Evolutionary conservation across 106 monocot species (phyloP).

Genomic region (Dendrobium nobile): DNA sequence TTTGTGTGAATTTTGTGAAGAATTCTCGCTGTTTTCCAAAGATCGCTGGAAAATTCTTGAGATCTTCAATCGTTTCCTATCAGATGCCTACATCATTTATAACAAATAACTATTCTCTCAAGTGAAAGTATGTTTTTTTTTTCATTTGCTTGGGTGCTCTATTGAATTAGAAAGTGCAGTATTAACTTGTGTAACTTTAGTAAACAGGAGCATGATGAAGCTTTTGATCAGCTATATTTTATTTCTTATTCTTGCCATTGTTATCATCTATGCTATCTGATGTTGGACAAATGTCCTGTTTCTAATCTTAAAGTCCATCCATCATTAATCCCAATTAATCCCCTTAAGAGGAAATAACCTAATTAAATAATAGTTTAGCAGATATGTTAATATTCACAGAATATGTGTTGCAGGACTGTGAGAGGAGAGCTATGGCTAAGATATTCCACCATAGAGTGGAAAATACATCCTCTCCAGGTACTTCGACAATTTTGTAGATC

Average conservation of each 20-base stretch:
- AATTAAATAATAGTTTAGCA: background rate
- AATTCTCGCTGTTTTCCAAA: too few relatives aligned
- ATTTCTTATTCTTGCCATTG: too few relatives aligned
- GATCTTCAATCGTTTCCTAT: too few relatives aligned
- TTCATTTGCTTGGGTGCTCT: background rate
- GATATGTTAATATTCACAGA: background rate
- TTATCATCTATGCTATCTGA: too few relatives aligned
- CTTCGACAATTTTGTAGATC: background rate
- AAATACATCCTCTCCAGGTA: constrained; percentile 18
- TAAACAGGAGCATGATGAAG: too few relatives aligned
- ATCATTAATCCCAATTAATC: too few relatives aligned
- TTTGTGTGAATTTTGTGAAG: too few relatives aligned
- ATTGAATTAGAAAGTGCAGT: background rate
- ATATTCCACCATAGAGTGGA: constrained; percentile 67
- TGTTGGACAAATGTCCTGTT: too few relatives aligned
- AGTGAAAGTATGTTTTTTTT: background rate
- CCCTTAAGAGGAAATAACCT: background rate
- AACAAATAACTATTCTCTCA: background rate
- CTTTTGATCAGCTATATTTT: too few relatives aligned
- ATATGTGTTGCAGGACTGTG: constrained; percentile 57
- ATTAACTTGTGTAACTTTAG: background rate
- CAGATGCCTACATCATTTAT: background rate
- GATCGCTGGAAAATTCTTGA: too few relatives aligned
- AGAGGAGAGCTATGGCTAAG: constrained; percentile 67
- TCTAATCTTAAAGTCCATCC: too few relatives aligned